Evolutionary conservation across 23 red algal species (phyloP), one percentile per base, ranked within the genome.

Genomic region (Pyropia yezoensis): DNA sequence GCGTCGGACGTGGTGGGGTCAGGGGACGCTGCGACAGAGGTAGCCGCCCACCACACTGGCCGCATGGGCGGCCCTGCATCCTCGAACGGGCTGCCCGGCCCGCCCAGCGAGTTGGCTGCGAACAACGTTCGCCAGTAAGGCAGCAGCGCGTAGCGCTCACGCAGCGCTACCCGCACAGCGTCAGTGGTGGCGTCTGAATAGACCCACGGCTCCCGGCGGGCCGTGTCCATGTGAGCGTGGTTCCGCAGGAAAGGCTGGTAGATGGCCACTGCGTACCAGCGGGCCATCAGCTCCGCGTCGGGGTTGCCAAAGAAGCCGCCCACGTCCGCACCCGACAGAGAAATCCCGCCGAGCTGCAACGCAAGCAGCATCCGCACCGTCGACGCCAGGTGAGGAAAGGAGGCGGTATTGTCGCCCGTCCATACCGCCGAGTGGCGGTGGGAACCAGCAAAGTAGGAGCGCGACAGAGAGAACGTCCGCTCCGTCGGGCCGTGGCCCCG

Each of bases 261-360:
- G 24, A 79, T 71, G 53, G 78, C 92, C 13, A 63, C 66, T 45
- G 90, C 79, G 54, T 96, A 96, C 92, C 92, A 96, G 23, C 92
- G 83, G 7, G 69, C 67, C 13, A 85, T 21, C 12, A 96, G 82
- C 17, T 89, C 79, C 1, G 68, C 34, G n/a, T 72, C 64, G 33
- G 92, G 92, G 63, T 96, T 82, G 53, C 79, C 79, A 62, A 96
- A 96, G 61, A 96, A 96, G 28, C 92, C 92, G 18, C 92, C 92
- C 15, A 96, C 71, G 65, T 96, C 92, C n/a, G 84, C 92, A n/a
- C 92, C 92, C 14, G 63, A 77, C 63, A 96, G 73, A 13, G 66
- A 49, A 52, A 96, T 90, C 32, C 92, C 92, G 64, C 49, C 54
- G 50, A 95, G 52, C 66, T 83, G 73, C 60, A 96, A 49, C 4